These are phyloP conservation scores for Aspergillus intermedius DNA, from an alignment of 2,329 filamentous ascomycete species.

Conservation along the genomic window DNA sequence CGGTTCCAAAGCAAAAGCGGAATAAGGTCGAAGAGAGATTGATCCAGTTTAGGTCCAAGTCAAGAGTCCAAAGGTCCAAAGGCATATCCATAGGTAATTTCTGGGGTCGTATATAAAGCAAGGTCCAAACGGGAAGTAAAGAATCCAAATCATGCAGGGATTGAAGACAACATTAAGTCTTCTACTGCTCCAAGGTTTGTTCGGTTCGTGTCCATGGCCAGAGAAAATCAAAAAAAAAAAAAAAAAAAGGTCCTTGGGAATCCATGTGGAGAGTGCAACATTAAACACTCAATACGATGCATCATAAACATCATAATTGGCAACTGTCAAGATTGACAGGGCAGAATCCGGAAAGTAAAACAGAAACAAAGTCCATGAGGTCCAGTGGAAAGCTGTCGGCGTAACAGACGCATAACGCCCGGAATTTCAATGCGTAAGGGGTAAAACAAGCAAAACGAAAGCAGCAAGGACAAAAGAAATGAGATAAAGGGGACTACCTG, in stretches of 20 bases:
- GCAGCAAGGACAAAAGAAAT: slow-evolving; percentile 21
- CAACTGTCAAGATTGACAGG: slow-evolving; percentile 14
- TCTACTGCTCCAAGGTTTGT: neutral
- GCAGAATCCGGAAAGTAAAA: slow-evolving; percentile 5
- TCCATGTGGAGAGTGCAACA: slow-evolving; percentile 27
- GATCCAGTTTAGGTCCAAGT: too few relatives aligned
- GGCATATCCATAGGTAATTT: too few relatives aligned
- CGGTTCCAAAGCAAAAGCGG: neutral
- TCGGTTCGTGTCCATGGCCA: neutral
- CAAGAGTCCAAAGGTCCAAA: too few relatives aligned
- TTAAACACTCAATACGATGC: slow-evolving; percentile 27
- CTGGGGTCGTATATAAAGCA: too few relatives aligned
- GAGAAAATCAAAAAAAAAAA: slow-evolving; percentile 2
- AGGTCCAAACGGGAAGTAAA: too few relatives aligned
- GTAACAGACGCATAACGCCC: slow-evolving; percentile 12
- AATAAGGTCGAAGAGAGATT: too few relatives aligned
- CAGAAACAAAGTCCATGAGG: neutral
- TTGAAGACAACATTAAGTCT: neutral
- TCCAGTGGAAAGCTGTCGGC: neutral
- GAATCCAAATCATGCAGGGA: neutral
- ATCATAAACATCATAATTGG: slow-evolving; percentile 20
- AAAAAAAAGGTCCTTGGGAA: slow-evolving; percentile 12
- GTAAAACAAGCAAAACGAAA: slow-evolving; percentile 14
- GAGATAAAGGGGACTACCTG: slow-evolving; percentile 38
- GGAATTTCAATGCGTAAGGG: slow-evolving; percentile 5